phyloP scores from a whole-genome alignment of 192 early-diverging fungal species.

The Pilaira anomala region DNA sequence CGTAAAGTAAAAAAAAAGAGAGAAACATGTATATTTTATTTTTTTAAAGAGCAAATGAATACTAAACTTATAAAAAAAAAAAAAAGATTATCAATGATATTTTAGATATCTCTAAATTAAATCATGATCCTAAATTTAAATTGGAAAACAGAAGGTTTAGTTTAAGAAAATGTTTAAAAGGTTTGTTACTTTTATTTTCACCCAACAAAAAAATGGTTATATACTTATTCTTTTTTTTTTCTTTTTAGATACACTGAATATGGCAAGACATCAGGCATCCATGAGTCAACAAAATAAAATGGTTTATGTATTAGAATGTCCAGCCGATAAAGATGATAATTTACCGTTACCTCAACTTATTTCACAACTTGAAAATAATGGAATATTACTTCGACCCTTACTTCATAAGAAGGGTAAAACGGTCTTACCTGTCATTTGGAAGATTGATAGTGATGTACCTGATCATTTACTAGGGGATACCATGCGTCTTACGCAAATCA shows the following conservation, averaged over 20 bases:
- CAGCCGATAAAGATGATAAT: slow-evolving; percentile 29
- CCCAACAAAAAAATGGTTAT: too few species aligned
- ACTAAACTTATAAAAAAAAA: too few species aligned
- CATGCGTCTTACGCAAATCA: slow-evolving; percentile 47
- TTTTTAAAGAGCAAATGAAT: too few species aligned
- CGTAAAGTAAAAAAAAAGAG: slow-evolving; percentile 24
- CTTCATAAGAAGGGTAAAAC: slow-evolving; percentile 21
- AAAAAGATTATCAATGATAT: slow-evolving; percentile 58
- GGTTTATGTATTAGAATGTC: slow-evolving; percentile 32
- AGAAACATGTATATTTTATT: slow-evolving; percentile 16
- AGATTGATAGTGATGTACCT: slow-evolving; percentile 46
- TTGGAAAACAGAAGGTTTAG: slow-evolving; percentile 46
- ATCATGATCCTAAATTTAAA: slow-evolving; percentile 53
- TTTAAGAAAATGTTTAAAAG: slow-evolving; percentile 52
- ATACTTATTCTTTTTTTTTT: too few species aligned
- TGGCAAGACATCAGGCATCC: slow-evolving; percentile 38
- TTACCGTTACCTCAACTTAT: slow-evolving; percentile 27
- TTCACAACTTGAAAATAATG: slow-evolving; percentile 17
- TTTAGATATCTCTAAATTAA: slow-evolving; percentile 49
- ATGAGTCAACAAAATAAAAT: slow-evolving; percentile 31
- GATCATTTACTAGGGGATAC: slow-evolving; percentile 50
- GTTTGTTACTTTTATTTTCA: slow-evolving; percentile 31
- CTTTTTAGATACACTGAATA: slow-evolving; percentile 41
- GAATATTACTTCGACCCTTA: slow-evolving; percentile 7
- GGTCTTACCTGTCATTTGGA: slow-evolving; percentile 47